phyloP scores from a whole-genome alignment of 495 filamentous ascomycete genomes.

The Ramalina peruviana region DNA sequence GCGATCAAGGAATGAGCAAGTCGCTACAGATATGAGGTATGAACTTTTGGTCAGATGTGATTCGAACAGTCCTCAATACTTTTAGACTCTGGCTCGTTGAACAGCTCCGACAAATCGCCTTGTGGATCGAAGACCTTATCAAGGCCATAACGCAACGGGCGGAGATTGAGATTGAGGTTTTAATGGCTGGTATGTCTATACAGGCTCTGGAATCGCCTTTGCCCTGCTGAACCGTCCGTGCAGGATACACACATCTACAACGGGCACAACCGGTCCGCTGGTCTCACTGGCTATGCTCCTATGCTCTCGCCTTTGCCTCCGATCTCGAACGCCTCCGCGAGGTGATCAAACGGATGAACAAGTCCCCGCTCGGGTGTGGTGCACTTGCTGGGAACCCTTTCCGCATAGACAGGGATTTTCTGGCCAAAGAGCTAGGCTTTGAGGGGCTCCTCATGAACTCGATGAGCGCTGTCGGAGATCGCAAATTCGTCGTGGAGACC shows the following conservation, averaged over 20 bases:
- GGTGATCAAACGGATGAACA: conserved; percentile 61
- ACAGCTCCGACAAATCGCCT: conserved; percentile 57
- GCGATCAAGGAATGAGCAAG: conserved; percentile 80
- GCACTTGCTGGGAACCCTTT: conserved; percentile 90
- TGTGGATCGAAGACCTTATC: conserved; percentile 54
- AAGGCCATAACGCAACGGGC: conserved; percentile 59
- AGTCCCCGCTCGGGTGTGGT: conserved; percentile 67
- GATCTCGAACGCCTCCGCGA: conserved; percentile 73
- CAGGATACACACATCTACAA: conserved; percentile 78
- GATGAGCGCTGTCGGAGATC: conserved; percentile 69
- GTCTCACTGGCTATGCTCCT: conserved; percentile 75
- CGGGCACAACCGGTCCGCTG: conserved; percentile 82
- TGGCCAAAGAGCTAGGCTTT: conserved; percentile 83
- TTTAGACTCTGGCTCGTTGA: conserved; percentile 62
- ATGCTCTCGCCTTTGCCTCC: conserved; percentile 58
- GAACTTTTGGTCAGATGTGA: background rate
- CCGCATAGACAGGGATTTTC: conserved; percentile 72
- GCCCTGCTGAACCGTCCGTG: too few species aligned
- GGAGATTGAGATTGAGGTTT: conserved; percentile 59
- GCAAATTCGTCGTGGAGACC: conserved; percentile 81
- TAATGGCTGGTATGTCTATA: conserved; percentile 30
- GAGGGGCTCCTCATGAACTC: conserved; percentile 70
- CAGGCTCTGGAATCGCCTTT: too few species aligned
- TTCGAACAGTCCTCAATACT: background rate
- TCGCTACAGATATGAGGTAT: conserved; percentile 67